Evolutionary conservation across 78 protist species (phyloP), one percentile per base, ranked within the genome.

Genomic region (Tieghemostelium lacteum): DNA sequence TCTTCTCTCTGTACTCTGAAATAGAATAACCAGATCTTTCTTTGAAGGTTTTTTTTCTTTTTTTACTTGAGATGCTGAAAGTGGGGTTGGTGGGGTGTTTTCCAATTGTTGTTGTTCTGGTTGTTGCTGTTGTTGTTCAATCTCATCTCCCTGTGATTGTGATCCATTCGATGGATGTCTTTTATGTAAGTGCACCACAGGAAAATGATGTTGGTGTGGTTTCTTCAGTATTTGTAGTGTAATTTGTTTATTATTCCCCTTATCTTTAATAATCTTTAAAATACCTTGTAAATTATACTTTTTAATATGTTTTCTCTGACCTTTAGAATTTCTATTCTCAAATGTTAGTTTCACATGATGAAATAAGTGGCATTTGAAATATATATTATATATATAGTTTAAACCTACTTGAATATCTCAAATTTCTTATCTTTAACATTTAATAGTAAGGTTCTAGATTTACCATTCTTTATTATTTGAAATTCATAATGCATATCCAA

Each of bases 401-500:
- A 5, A 17, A 61, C 86, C 2, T 75, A 75, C 75, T 83, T 83
- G 20, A 69, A 64, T 2, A 83, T 39, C 31, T 71, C 52, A 16
- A 83, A 8, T 22, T 39, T 49, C 22, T 34, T 66, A 6, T 83
- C 91, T 45, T 60, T 69, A 26, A 83, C 28, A 60, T 69, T 69
- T 1, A 69, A 40, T 31, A 83, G 42, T 29, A 66, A 45, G 39
- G 49, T 55, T 50, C 91, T 49, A 3, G 19, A 39, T 42, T 83
- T 83, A 26, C 69, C 57, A 26, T 69, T 83, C 42, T 83, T 83
- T 50, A 69, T 83, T 26, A 83, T 39, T 26, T n/a, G 4, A 42
- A 69, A 83, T 60, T 83, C 91, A 57, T 58, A 83, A 69, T 69
- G 76, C 37, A 54, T 52, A 63, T 83, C 91, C 37, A 71, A 36